Percentiles rank a stretch among this genome's conserved stretches.
phyloP scores from a whole-genome alignment of 179 eudicot genomes.

The Monotropa hypopitys region DNA sequence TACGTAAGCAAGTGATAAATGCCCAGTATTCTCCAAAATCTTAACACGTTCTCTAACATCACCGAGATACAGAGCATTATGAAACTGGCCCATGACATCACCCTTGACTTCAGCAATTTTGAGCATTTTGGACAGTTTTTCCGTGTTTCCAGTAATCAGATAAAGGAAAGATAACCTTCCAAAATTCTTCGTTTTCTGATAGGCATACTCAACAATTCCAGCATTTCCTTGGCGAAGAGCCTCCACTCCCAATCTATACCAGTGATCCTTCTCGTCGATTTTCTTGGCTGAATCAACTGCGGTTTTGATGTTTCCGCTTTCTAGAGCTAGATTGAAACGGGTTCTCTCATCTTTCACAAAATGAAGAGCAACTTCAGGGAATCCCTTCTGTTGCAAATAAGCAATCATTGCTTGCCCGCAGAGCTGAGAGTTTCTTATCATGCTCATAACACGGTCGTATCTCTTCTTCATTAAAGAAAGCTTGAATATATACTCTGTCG shows the following conservation, averaged over 20 bases:
- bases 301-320: conserved; percentile 79
- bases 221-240: conserved; percentile 95
- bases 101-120: conserved; percentile 81
- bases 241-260: conserved; percentile 92
- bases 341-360: conserved; percentile 90
- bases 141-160: conserved; percentile 69
- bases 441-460: conserved; percentile 81
- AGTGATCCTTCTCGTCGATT: conserved; percentile 77
- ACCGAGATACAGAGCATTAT: conserved; percentile 77
- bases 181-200: conserved; percentile 85
- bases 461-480: conserved; percentile 57
- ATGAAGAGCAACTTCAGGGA: conserved; percentile 93
- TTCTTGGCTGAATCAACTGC: conserved; percentile 92
- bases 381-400: conserved; percentile 90
- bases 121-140: conserved; percentile 67
- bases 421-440: conserved; percentile 76
- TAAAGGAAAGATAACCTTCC: conserved; percentile 81
- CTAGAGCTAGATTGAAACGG: conserved; percentile 78
- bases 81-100: conserved; percentile 91
- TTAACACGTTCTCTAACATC: conserved; percentile 73
- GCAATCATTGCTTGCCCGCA: conserved; percentile 98
- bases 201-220: conserved; percentile 82
- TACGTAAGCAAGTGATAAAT: conserved; percentile 68
- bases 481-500: conserved; percentile 75
- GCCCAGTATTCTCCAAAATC: conserved; percentile 64